Evolutionary conservation across 169 alveolate species (phyloP), one percentile per base, ranked within the genome.

Genomic region (Perkinsus marinus): DNA sequence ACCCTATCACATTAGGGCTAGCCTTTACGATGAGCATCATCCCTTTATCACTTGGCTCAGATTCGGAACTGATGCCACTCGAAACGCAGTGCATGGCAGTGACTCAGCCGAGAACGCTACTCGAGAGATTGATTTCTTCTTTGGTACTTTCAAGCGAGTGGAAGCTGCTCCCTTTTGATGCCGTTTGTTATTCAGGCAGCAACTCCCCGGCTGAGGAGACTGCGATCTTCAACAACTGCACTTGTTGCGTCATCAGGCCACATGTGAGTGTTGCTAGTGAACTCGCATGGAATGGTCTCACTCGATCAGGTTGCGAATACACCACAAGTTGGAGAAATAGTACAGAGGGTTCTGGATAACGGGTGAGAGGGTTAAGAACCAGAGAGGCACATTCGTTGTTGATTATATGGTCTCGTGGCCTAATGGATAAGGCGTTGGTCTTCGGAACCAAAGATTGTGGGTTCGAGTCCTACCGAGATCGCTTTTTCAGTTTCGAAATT

Each of bases 381-480:
- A 3, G 46, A 41, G 46, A 10, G 46, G 5, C 0, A 0, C 22
- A 30, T 2, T 13, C 7, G 79, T 2, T 0, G 26, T 13, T 13
- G 26, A 13, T 57, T 57, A 26, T 30, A 30, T 57, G 79, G 79
- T 57, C 79, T 57, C 96, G 98, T 97, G 97, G 98, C 97, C 98
- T 94, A 97, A 97, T 96, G 98, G 98, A 97, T 96, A 97, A 94
- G 98, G 97, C 98, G 97, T 97, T 97, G 98, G 98, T 97, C 97
- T 97, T 94, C 98, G 98, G 98, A 97, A 96, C 98, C 98, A 97
- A 96, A 96, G 98, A 96, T 95, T 96, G 98, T 97, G 98, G 98
- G 98, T 97, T 97, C 98, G 98, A 97, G 97, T 96, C 98, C 97
- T 96, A 96, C 94, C 97, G 96, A 57, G 79, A 57, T 57, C 26